These are phyloP conservation scores for Decorospora gaudefroyi DNA, from an alignment of 2,329 filamentous ascomycete genomes.

Conservation along the genomic window DNA sequence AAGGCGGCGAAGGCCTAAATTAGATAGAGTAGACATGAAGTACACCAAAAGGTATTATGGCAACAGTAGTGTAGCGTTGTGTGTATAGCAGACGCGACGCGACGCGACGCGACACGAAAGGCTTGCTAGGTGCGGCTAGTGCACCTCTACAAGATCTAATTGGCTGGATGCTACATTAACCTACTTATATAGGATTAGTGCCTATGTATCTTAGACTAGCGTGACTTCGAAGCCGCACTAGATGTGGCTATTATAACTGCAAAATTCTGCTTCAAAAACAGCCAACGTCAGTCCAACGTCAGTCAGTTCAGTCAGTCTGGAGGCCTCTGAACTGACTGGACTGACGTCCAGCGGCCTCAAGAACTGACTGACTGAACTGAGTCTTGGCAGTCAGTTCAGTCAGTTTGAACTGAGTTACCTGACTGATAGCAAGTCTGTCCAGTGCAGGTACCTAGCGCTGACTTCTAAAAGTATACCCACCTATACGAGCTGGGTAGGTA, in stretches of 20 bases:
- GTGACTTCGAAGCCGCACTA: neutral
- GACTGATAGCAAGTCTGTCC: no score
- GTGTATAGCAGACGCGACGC: neutral
- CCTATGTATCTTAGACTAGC: neutral
- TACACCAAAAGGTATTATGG: neutral
- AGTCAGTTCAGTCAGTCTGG: neutral
- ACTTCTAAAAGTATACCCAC: no score
- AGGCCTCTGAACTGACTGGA: no score
- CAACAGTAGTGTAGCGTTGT: neutral
- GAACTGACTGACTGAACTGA: conserved; percentile 10
- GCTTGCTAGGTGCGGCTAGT: neutral
- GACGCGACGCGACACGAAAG: no score
- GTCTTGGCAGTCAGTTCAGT: conserved; percentile 11
- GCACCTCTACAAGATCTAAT: neutral
- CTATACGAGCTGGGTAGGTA: no score
- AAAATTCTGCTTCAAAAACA: neutral
- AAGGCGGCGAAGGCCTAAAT: conserved; percentile 5
- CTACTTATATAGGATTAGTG: neutral
- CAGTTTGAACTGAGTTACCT: conserved; percentile 11
- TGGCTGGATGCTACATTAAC: neutral
- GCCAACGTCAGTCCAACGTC: neutral
- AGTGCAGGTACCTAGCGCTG: no score
- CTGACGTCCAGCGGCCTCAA: neutral
- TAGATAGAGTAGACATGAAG: conserved; percentile 4
- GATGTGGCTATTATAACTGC: neutral